Evolutionary conservation across 2,329 filamentous ascomycete genomes (phyloP).

Genomic region (Hypocreales sp.): DNA sequence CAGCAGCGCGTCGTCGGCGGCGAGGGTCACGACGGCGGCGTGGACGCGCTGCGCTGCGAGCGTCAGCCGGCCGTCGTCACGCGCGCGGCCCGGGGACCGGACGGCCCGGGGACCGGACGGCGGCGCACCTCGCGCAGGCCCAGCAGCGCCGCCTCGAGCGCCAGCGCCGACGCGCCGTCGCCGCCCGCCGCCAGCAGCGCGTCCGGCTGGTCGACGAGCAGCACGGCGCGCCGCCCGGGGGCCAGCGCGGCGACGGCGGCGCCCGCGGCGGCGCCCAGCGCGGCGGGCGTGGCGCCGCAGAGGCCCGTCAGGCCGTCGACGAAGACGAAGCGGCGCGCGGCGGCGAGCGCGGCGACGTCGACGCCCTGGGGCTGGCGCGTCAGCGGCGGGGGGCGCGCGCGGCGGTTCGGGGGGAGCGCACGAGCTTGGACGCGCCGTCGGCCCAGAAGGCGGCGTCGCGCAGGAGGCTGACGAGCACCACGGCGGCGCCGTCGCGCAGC

Average conservation of each 20-base stretch:
- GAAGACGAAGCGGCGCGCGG: conserved; percentile 49
- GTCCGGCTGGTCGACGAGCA: conserved; percentile 53
- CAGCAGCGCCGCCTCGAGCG: conserved; percentile 40
- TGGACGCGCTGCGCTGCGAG: conserved; percentile 35
- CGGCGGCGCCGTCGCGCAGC: conserved; percentile 25
- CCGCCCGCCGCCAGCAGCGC: conserved; percentile 39
- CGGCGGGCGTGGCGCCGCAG: conserved; percentile 18
- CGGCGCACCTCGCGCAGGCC: conserved; percentile 50
- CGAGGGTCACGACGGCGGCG: conserved; percentile 48
- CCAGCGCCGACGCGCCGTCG: conserved; percentile 22
- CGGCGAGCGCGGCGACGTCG: conserved; percentile 47
- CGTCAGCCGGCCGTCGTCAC: no score
- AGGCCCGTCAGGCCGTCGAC: conserved; percentile 58
- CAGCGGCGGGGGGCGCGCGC: no score
- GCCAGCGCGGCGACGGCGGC: conserved; percentile 1
- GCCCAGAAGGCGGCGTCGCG: conserved; percentile 68
- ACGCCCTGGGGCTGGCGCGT: conserved; percentile 53
- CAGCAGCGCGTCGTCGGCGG: conserved; percentile 62
- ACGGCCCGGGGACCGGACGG: no score
- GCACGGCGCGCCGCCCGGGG: conserved; percentile 19
- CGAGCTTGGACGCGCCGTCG: conserved; percentile 51
- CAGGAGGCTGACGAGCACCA: conserved; percentile 74
- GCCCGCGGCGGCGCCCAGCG: not conserved
- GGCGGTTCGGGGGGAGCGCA: no score
- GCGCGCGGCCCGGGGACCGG: no score